phyloP scores from a whole-genome alignment of 345 rosid species.

The Geranium rotundifolium region DNA sequence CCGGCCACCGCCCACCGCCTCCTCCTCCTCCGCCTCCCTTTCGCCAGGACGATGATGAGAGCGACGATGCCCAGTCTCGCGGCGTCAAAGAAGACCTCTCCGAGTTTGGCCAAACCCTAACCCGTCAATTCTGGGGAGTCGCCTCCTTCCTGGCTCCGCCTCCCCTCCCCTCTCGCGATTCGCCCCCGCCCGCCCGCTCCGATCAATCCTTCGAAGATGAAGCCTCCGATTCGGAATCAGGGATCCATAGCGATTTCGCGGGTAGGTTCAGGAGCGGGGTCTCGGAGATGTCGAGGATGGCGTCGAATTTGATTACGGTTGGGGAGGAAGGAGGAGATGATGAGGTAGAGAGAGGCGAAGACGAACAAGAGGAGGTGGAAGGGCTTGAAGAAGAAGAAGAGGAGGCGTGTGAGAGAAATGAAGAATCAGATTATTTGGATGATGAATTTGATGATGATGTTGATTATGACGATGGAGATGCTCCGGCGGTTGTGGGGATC shows the following conservation, averaged over 20 bases:
- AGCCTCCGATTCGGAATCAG: neutral
- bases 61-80: slow-evolving; percentile 28
- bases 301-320: slow-evolving; percentile 22
- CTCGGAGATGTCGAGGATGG: slow-evolving; percentile 33
- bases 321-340: slow-evolving; percentile 9
- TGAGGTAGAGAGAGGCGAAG: neutral
- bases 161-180: slow-evolving; percentile 8
- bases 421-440: neutral
- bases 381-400: neutral
- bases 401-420: slow-evolving; percentile 6
- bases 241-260: slow-evolving; percentile 1
- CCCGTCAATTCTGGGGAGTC: slow-evolving; percentile 84
- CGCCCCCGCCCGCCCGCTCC: slow-evolving; percentile 17
- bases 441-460: slow-evolving; percentile 11
- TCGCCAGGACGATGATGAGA: slow-evolving; percentile 7
- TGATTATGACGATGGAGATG: slow-evolving; percentile 18
- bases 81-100: slow-evolving; percentile 89
- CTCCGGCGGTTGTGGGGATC: slow-evolving; percentile 41
- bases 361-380: no score
- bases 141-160: slow-evolving; percentile 83
- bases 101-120: slow-evolving; percentile 58
- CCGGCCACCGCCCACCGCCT: slow-evolving; percentile 5
- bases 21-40: neutral
- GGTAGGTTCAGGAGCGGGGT: slow-evolving; percentile 21
- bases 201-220: slow-evolving; percentile 6